Percentiles rank a stretch among this genome's conserved stretches.
These are phyloP conservation scores for Stevia rebaudiana DNA, from an alignment of 140 eudicot genomes.

Conservation along the genomic window DNA sequence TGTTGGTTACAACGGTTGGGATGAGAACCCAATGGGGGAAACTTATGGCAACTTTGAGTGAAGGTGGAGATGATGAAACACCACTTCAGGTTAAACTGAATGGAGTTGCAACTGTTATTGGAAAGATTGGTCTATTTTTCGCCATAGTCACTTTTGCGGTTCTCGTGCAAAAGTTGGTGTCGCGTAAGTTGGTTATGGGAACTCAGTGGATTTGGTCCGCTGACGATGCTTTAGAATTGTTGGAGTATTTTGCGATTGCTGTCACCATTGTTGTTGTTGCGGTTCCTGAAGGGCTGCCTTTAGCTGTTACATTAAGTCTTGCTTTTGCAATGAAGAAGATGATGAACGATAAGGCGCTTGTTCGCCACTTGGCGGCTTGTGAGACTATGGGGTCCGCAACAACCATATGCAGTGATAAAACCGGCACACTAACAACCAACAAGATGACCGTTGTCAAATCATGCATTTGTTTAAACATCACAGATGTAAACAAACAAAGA, in stretches of 20 bases:
- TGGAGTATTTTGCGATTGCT: slow-evolving; percentile 67
- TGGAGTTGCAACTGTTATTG: slow-evolving; percentile 90
- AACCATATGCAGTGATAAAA: slow-evolving; percentile 65
- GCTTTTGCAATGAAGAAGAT: slow-evolving; percentile 80
- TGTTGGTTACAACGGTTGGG: slow-evolving; percentile 59
- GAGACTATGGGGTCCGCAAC: slow-evolving; percentile 86
- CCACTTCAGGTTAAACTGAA: slow-evolving; percentile 83
- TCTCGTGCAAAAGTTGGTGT: slow-evolving; percentile 48
- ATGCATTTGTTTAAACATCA: slow-evolving; percentile 49
- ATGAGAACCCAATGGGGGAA: slow-evolving; percentile 75
- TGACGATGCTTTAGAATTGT: slow-evolving; percentile 46
- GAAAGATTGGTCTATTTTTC: slow-evolving; percentile 80
- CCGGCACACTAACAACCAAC: slow-evolving; percentile 65
- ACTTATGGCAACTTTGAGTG: slow-evolving; percentile 73
- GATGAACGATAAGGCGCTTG: slow-evolving; percentile 85
- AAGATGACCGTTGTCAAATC: slow-evolving; percentile 68
- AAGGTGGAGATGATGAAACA: slow-evolving; percentile 93
- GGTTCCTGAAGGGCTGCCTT: slow-evolving; percentile 72
- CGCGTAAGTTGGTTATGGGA: slow-evolving; percentile 43
- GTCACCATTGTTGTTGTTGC: slow-evolving; percentile 78
- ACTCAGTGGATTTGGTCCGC: slow-evolving; percentile 54
- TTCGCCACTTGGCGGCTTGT: slow-evolving; percentile 67
- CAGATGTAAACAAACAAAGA: slow-evolving; percentile 35
- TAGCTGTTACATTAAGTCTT: slow-evolving; percentile 67
- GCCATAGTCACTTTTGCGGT: slow-evolving; percentile 85